Base-by-base conservation (phyloP, 2,329 filamentous ascomycete species). In the Xylaria multiplex region DNA sequence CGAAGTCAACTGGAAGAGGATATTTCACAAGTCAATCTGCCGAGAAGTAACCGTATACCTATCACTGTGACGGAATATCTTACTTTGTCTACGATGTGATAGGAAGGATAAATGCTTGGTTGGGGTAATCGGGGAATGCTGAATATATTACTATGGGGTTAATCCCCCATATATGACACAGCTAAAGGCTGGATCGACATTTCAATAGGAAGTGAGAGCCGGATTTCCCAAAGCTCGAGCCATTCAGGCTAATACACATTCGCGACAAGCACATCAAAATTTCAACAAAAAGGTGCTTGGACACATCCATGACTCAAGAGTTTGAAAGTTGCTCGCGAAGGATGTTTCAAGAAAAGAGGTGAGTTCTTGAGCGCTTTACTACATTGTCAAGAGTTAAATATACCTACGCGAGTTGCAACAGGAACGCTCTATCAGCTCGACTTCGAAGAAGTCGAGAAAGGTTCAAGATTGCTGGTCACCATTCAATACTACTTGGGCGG, bases 81-180 rank as follows among this genome's bases (percentile, higher is more conserved):
- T 72, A 74, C 69, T 74, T 71, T 73, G 65, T 64, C 66, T 55
- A 40, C 27, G n/a, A 66, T 50, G 16, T 73, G 67, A 74, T 74
- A 74, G 73, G 72, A n/a, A 64, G 69, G 68, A 19, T 69, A 70
- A 71, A 68, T 71, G 27, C 48, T 57, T 42, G 27, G 49, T 68
- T 68, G 64, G 66, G 57, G 63, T 56, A 65, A 59, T 66, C 48
- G 27, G 52, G 48, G 60, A 27, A 59, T 61, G 48, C 37, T 50
- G 62, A 56, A 65, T 71, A 69, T 50, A 74, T 70, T 70, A 49
- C 58, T 57, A 45, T 65, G 61, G 64, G 58, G 67, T 53, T 59
- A 57, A 42, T 43, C 13, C 11, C 9, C 45, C 24, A 35, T 55
- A 27, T 32, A 56, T 53, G 45, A 40, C 37, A 37, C 55, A 40